A percentile compares a stretch with the other conserved stretches of the same genome.
Conservation (phyloP, 208 protist species). For the Angomonas desouzai region DNA sequence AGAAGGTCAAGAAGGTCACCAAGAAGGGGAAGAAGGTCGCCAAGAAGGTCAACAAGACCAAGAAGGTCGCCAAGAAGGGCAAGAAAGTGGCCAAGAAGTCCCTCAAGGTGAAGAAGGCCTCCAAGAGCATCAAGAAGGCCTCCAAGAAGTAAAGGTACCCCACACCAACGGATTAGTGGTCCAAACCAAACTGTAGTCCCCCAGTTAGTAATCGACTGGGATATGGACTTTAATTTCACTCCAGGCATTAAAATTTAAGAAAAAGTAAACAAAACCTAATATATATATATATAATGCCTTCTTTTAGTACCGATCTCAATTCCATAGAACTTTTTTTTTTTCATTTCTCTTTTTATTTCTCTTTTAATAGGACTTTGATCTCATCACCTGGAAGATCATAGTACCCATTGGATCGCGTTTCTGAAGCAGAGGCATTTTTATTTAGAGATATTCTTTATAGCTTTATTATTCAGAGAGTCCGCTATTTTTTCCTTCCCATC, state of each 20-base stretch:
- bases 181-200: background rate
- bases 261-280: constrained; percentile 4
- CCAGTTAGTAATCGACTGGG: background rate
- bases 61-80: background rate
- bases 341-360: constrained; percentile 10
- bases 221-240: background rate
- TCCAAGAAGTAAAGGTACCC: background rate
- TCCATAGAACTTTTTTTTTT: constrained; percentile 12
- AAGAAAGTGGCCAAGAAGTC: background rate
- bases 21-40: too few relatives aligned
- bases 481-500: too few relatives aligned
- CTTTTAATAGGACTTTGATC: background rate
- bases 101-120: constrained; percentile 13
- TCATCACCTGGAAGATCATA: too few relatives aligned
- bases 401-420: too few relatives aligned
- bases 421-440: too few relatives aligned
- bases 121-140: constrained; percentile 11
- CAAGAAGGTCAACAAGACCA: too few relatives aligned
- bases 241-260: background rate
- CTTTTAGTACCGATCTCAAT: constrained; percentile 1
- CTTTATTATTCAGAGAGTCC: too few relatives aligned
- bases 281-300: background rate
- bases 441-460: too few relatives aligned
- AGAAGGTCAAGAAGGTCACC: constrained; percentile 7
- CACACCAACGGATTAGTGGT: background rate